Base-by-base conservation (phyloP, 306 rosid species). In the Crotalaria pallida region DNA sequence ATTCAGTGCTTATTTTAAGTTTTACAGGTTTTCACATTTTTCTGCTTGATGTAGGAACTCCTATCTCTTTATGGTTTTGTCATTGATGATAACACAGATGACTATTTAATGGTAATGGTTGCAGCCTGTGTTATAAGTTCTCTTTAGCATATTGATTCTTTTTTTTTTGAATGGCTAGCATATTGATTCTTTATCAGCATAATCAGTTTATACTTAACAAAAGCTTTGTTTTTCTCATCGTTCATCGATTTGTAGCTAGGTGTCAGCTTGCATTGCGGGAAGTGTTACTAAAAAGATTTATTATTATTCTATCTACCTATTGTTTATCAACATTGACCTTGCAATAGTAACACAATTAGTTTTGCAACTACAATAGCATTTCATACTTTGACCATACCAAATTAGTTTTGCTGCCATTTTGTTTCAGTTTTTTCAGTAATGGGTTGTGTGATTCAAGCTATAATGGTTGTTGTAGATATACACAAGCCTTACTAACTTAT, bases 21-120 rank as follows among this genome's bases (percentile, higher is more conserved):
- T n/a, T 75, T 53, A 60, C 58, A 60, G 21, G 15, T 61, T 65
- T 76, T 7, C 57, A 17, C 33, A 61, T 10, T 63, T 60, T 77
- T 82, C 56, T 38, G 10, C 80, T 72, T 79, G 58, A 50, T 74
- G 85, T 90, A 94, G 99, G 97, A 91, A 81, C 94, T 94, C 49
- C 92, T 94, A 27, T 91, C 88, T 83, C 81, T 91, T 27, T 91
- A 91, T 69, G 99, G 97, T 47, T 94, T 94, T 18, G 95, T 84
- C 75, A 65, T 88, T 31, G 91, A 87, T 74, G 82, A 79, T 68
- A 91, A 91, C 86, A 92, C 91, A 41, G 96, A 94, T 73, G 97
- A 94, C 77, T 94, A 88, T 79, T 92, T 94, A 78, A 94, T 94
- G 98, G 98, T 94, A 94, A 80, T 68, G 44, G 53, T 71, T 22